Base-by-base conservation (phyloP, 2,329 filamentous ascomycete genomes). In the Xylariomycetidae sp. region DNA sequence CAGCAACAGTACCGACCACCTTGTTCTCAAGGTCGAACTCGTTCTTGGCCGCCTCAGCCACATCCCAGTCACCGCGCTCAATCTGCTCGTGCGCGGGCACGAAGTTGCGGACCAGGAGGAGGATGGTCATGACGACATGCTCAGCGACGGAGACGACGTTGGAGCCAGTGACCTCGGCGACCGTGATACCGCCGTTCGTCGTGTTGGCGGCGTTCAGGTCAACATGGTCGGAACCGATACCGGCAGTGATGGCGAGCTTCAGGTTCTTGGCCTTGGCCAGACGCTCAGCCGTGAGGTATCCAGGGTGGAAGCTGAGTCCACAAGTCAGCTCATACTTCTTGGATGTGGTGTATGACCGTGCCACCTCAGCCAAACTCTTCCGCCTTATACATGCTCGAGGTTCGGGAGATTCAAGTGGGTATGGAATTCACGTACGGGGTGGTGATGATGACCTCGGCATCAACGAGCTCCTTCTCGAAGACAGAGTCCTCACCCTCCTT, bases 61-160 rank as follows among this genome's bases (percentile, higher is more conserved):
- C 92, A 60, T 98, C 75, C 92, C 92, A 98, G 42, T 95, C 85
- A 46, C 92, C 92, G 39, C 69, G 67, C 64, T 80, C 74, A 57
- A 98, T 84, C 75, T 87, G 81, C 74, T 96, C 89, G 71, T 96
- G 92, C 34, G 92, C 89, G 48, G 92, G 92, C 34, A 95, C 88
- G 59, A 95, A 98, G 82, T 98, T 98, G 71, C 92, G 89, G 63
- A 96, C 82, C 34, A 98, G 82, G 47, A 82, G 66, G 32, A 98
- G 84, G 66, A 96, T 96, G 63, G 92, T 98, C 92, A 98, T 96
- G 69, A 98, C 68, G 53, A 98, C 92, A 70, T 98, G 92, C 78
- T 98, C 92, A 40, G 92, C 92, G 46, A 98, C 92, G 32, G 92
- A 96, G 54, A 95, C 89, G 54, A 98, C 92, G 64, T 98, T 98